phyloP scores from a whole-genome alignment of 345 rosid species.

The Corymbia maculata region DNA sequence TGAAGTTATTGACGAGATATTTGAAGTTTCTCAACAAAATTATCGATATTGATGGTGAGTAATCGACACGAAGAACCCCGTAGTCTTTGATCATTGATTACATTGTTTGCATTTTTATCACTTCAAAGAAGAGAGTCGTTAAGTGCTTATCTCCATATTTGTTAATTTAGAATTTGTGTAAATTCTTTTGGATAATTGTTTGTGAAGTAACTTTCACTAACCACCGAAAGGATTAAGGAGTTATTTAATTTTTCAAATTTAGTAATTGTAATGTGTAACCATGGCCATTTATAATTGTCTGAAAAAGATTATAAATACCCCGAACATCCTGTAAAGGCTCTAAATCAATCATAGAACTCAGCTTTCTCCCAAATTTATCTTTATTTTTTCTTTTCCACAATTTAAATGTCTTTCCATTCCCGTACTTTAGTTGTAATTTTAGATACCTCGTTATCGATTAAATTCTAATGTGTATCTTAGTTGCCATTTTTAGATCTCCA shows the following conservation, averaged over 20 bases:
- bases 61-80: accelerated
- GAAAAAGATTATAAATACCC: too few relatives aligned
- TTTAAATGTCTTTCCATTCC: background rate
- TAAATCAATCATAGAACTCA: background rate
- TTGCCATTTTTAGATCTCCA: background rate
- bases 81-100: background rate
- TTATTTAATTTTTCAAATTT: too few relatives aligned
- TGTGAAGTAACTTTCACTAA: background rate
- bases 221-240: background rate
- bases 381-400: too few relatives aligned
- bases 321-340: background rate
- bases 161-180: background rate
- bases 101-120: background rate
- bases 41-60: too few relatives aligned
- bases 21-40: background rate
- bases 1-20: background rate
- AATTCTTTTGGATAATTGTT: background rate
- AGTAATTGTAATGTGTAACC: background rate
- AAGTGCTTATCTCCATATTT: background rate
- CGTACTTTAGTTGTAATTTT: too few relatives aligned
- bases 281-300: too few relatives aligned
- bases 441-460: background rate
- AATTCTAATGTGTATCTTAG: too few relatives aligned
- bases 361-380: background rate
- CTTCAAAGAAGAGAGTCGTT: too few relatives aligned